Evolutionary conservation across 306 rosid genomes (phyloP).

Genomic region (Corylus avellana): DNA sequence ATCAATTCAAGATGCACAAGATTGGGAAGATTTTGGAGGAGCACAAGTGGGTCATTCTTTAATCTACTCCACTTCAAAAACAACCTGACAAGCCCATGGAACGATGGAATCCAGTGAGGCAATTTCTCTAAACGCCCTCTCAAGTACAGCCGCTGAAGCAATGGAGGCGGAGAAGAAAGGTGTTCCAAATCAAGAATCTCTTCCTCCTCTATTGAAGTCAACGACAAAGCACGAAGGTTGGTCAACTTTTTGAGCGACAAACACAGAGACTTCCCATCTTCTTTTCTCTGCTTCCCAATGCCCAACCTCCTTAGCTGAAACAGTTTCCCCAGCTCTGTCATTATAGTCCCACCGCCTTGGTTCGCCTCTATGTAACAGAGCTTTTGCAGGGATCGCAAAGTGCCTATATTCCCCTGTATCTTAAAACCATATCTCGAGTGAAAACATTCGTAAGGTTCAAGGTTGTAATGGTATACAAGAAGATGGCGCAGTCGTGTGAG

Average conservation of each 20-base stretch:
- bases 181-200: slow-evolving; percentile 38
- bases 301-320: slow-evolving; percentile 46
- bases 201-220: slow-evolving; percentile 39
- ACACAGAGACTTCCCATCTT: slow-evolving; percentile 47
- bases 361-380: slow-evolving; percentile 52
- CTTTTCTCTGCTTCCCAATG: slow-evolving; percentile 39
- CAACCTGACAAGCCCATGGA: slow-evolving; percentile 36
- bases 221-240: slow-evolving; percentile 37
- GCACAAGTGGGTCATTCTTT: slow-evolving; percentile 39
- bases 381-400: slow-evolving; percentile 45
- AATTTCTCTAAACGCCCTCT: slow-evolving; percentile 40
- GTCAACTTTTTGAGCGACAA: slow-evolving; percentile 40
- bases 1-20: slow-evolving; percentile 55
- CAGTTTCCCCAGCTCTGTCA: slow-evolving; percentile 39
- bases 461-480: slow-evolving; percentile 36
- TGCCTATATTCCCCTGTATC: slow-evolving; percentile 35
- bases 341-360: slow-evolving; percentile 30
- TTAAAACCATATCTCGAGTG: slow-evolving; percentile 40
- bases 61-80: slow-evolving; percentile 48
- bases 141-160: slow-evolving; percentile 41
- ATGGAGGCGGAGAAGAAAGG: slow-evolving; percentile 44
- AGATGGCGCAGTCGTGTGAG: slow-evolving; percentile 50
- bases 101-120: slow-evolving; percentile 45
- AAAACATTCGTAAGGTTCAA: slow-evolving; percentile 34
- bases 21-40: slow-evolving; percentile 48